Conservation (phyloP, 305 asterid genomes). For the Euphrasia arctica region DNA sequence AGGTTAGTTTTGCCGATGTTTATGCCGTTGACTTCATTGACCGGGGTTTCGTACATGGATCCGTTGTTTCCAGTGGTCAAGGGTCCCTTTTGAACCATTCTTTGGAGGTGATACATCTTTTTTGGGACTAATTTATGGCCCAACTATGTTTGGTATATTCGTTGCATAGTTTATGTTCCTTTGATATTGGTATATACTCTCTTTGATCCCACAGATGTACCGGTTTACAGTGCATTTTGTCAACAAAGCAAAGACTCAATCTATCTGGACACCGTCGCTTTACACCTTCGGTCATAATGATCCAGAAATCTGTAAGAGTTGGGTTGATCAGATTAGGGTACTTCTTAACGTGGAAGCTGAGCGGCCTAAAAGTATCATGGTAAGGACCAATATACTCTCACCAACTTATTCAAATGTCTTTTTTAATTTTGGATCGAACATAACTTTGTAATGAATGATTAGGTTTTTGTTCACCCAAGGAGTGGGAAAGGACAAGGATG, state of each 20-base stretch:
- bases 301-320: slow-evolving; percentile 58
- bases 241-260: slow-evolving; percentile 54
- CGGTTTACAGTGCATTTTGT: slow-evolving; percentile 63
- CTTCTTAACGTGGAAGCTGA: slow-evolving; percentile 41
- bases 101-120: slow-evolving; percentile 52
- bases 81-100: slow-evolving; percentile 47
- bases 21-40: slow-evolving; percentile 64
- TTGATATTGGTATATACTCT: slow-evolving; percentile 19
- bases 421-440: slow-evolving; percentile 4
- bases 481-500: slow-evolving; percentile 92
- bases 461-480: slow-evolving; percentile 92
- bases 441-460: slow-evolving; percentile 44
- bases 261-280: slow-evolving; percentile 55
- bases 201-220: slow-evolving; percentile 62
- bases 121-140: slow-evolving; percentile 9
- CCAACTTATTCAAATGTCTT: slow-evolving; percentile 7
- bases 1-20: slow-evolving; percentile 56
- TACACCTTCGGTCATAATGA: slow-evolving; percentile 75
- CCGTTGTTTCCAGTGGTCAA: slow-evolving; percentile 42
- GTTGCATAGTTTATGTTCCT: slow-evolving; percentile 8
- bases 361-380: slow-evolving; percentile 86
- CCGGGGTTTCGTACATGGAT: slow-evolving; percentile 52
- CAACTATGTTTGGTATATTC: slow-evolving; percentile 6
- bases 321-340: slow-evolving; percentile 60
- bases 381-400: slow-evolving; percentile 35